Conservation (phyloP, 305 asterid genomes). For the Fraxinus dipetala region DNA sequence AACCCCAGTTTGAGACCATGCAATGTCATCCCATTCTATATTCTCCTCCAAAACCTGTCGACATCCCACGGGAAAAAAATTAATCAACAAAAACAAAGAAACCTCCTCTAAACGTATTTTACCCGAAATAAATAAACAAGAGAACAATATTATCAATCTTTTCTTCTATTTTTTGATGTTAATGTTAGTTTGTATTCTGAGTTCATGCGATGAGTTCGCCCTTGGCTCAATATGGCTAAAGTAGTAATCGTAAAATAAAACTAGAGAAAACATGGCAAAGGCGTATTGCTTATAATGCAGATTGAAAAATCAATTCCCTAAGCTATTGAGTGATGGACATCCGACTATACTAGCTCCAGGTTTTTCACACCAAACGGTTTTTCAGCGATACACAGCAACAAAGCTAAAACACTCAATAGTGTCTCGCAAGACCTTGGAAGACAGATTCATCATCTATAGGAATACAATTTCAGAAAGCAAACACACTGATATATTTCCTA, state of each 20-base stretch:
- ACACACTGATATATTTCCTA: not conserved
- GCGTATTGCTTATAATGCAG: not conserved
- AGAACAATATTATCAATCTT: not conserved
- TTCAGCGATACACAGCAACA: not conserved
- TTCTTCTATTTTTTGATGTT: not conserved
- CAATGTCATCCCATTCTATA: constrained; percentile 87
- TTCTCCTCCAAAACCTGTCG: constrained; percentile 79
- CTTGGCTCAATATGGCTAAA: not conserved
- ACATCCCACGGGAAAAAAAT: not conserved
- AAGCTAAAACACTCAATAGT: not conserved
- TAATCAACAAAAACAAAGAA: not conserved
- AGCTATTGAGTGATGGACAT: not conserved
- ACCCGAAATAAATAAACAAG: not conserved
- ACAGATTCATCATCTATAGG: not conserved
- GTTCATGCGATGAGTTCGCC: not conserved
- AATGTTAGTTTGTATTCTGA: not conserved
- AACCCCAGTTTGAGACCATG: constrained; percentile 85
- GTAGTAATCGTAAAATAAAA: not conserved
- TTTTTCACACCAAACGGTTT: not conserved
- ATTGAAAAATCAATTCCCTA: not conserved
- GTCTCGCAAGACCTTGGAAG: not conserved
- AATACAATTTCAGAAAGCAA: not conserved
- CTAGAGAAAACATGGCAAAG: not conserved
- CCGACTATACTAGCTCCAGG: not conserved
- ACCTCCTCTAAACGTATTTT: not conserved